Evolutionary conservation across 164 flowering plant genomes (phyloP).

Genomic region (Brasenia schreberi): DNA sequence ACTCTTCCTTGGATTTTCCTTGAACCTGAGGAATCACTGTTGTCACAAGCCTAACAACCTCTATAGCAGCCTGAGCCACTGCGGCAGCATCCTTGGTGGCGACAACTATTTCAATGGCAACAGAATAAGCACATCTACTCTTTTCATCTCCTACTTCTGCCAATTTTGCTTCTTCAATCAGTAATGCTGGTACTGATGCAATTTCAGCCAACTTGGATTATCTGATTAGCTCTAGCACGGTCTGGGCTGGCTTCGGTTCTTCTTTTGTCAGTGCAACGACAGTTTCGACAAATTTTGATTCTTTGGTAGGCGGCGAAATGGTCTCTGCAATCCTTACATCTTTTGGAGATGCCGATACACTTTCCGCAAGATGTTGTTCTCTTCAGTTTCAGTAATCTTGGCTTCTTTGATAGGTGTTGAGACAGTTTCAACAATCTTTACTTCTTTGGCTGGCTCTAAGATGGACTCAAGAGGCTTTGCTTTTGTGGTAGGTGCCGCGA

Average conservation of each 20-base stretch:
- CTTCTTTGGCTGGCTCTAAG: neutral
- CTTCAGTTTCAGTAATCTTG: no score
- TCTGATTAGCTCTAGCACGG: neutral
- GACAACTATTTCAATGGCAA: slow-evolving; percentile 62
- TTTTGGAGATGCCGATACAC: no score
- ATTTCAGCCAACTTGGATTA: neutral
- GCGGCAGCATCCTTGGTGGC: slow-evolving; percentile 85
- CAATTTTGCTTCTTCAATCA: neutral
- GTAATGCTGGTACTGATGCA: neutral
- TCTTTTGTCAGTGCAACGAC: neutral
- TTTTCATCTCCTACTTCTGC: slow-evolving; percentile 1
- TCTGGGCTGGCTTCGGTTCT: neutral
- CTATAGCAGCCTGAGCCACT: slow-evolving; percentile 75
- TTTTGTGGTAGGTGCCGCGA: neutral
- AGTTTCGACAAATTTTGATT: neutral
- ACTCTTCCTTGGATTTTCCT: slow-evolving; percentile 66
- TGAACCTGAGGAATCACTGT: slow-evolving; percentile 15
- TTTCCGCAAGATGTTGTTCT: no score
- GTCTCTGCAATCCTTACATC: no score
- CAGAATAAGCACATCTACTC: slow-evolving; percentile 62
- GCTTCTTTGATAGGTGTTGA: neutral
- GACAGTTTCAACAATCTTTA: neutral
- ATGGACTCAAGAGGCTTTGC: neutral
- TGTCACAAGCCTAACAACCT: slow-evolving; percentile 53
- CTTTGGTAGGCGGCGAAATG: neutral